phyloP scores from a whole-genome alignment of 1,284 basidiomycete genomes.

The Tilletia walkeri region DNA sequence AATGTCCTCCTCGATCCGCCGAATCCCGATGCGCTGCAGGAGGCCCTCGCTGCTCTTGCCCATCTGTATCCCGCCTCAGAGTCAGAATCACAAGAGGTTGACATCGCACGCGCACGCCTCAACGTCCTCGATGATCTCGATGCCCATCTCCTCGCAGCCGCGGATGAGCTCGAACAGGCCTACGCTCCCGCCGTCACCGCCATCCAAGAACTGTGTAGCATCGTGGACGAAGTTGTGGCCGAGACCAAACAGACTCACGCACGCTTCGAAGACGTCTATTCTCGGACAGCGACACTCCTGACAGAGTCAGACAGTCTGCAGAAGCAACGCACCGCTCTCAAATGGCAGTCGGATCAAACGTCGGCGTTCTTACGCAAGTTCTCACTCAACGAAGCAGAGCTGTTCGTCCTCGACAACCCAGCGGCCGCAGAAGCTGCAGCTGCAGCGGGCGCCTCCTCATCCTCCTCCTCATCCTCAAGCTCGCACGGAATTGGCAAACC shows the following conservation, averaged over 20 bases:
- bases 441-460: conserved; percentile 55
- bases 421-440: conserved; percentile 24
- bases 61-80: neutral
- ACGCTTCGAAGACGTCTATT: conserved; percentile 11
- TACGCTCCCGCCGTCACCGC: conserved; percentile 81
- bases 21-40: conserved; percentile 6
- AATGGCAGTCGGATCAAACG: conserved; percentile 9
- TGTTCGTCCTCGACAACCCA: conserved; percentile 17
- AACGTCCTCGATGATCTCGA: conserved; percentile 81
- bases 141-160: conserved; percentile 72
- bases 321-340: neutral
- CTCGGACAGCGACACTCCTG: conserved; percentile 3
- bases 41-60: conserved; percentile 6
- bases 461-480: neutral
- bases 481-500: conserved; percentile 71
- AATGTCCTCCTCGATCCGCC: neutral
- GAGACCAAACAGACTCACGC: neutral
- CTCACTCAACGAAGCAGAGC: conserved; percentile 27
- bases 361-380: conserved; percentile 28
- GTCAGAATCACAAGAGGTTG: conserved; percentile 13
- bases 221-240: conserved; percentile 2
- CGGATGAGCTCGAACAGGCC: conserved; percentile 74
- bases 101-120: conserved; percentile 66
- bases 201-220: conserved; percentile 26
- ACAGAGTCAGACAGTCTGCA: conserved; percentile 12